Base-by-base conservation (phyloP, 1,284 basidiomycete genomes). In the Cutaneotrichosporon cyanovorans region DNA sequence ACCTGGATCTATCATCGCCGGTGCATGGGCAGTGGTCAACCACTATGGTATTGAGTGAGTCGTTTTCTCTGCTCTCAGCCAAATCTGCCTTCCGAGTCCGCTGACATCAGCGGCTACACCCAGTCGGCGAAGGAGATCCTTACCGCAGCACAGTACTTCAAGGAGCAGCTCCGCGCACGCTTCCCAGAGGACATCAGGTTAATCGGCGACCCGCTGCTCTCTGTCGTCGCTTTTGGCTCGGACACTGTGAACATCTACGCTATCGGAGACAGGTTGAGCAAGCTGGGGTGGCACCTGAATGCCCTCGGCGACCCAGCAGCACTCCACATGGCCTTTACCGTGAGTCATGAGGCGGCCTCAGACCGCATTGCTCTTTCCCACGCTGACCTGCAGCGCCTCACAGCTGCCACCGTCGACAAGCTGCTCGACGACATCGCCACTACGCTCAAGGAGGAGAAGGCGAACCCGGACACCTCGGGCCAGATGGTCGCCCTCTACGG, bases 21-120 rank as follows among this genome's bases (percentile, higher is more conserved):
- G 89, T 36, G 84, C 90, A 15, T 98, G 92, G 91, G 90, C 93
- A 4, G 89, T 89, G 1, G 83, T 97, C 82, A 85, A 93, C 63
- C 82, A 87, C 66, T 83, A 95, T 74, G 93, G 93, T 22, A 77
- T 83, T 50, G 78, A 85, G 81, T 88, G 65, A 53, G 82, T 62
- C 8, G n/a, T n/a, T n/a, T n/a, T n/a, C n/a, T n/a, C n/a, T n/a
- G n/a, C n/a, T n/a, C n/a, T n/a, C n/a, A n/a, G n/a, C n/a, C n/a
- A n/a, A n/a, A n/a, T n/a, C n/a, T n/a, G n/a, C n/a, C n/a, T n/a
- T n/a, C n/a, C n/a, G n/a, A n/a, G n/a, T n/a, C 22, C 25, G 41
- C 41, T 48, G 19, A 43, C 47, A 14, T 6, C 61, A 89, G 85
- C 25, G 95, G 95, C 14, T 98, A 98, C 73, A 78, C 87, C n/a